Evolutionary conservation across 208 protist species (phyloP).

Genomic region (Tritrichomonas foetus): DNA sequence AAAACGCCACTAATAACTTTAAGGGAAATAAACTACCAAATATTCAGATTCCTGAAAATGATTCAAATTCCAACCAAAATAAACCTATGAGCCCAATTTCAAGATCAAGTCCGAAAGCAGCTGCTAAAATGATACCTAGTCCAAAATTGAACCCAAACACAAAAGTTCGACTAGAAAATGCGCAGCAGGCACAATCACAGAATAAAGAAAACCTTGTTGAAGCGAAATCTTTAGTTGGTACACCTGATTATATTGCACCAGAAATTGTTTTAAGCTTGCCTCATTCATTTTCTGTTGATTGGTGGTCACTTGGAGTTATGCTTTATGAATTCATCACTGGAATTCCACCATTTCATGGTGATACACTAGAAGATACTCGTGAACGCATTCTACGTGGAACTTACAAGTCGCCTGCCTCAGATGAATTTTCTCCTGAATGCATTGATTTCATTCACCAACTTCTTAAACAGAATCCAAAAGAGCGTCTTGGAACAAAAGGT

Average conservation of each 20-base stretch:
- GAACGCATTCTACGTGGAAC: not conserved
- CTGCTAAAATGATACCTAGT: too few species aligned
- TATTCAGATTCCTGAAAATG: too few species aligned
- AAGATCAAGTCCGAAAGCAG: too few species aligned
- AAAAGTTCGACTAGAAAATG: too few species aligned
- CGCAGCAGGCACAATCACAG: too few species aligned
- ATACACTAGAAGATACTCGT: not conserved
- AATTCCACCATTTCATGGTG: not conserved
- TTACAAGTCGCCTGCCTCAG: not conserved
- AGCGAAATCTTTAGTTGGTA: not conserved
- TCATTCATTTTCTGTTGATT: conserved; percentile 6
- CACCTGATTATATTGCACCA: conserved; percentile 30
- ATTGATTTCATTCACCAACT: not conserved
- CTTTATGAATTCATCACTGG: not conserved
- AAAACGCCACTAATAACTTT: too few species aligned
- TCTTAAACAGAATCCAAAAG: not conserved
- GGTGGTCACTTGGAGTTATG: not conserved
- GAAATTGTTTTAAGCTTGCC: not conserved
- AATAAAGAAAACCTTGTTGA: not conserved
- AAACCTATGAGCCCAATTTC: too few species aligned
- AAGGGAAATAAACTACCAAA: too few species aligned
- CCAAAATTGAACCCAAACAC: too few species aligned
- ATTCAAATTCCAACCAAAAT: too few species aligned
- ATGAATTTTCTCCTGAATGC: not conserved
- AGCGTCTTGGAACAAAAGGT: not conserved